Base-by-base conservation (phyloP, 2,329 filamentous ascomycete species). In the Penicillium sp. region DNA sequence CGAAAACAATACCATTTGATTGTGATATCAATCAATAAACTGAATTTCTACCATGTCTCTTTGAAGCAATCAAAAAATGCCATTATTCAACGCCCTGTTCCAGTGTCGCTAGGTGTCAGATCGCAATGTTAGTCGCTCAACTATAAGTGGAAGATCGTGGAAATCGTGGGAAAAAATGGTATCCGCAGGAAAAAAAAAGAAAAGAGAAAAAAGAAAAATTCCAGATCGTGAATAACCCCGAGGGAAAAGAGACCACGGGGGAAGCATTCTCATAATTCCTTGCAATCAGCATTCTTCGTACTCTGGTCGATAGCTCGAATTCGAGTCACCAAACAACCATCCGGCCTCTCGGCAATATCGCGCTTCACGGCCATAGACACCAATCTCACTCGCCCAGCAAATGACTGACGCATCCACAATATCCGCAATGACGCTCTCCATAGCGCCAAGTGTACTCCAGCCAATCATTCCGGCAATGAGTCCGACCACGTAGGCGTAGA, bases 401-500 rank as follows among this genome's bases (percentile, higher is more conserved):
- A 98, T 82, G 15, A 96, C 77, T 23, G 87, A 81, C 2, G 84
- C 88, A 63, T 95, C 88, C 3, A 95, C 77, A 35, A 95, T 88
- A 36, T 86, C 86, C 35, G 85, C 85, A 15, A 95, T 68, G 12
- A 94, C 84, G 10, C 87, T 85, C 60, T 95, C 89, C 76, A 94
- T 90, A 2, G 88, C 84, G 16, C 88, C 87, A 34, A 98, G 71
- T 1, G 96, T 82, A 4, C 86, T 88, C 81, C 92, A 98, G 6
- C 92, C 92, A 51, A 98, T 95, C 37, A 90, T 88, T 44, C 85
- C 87, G 11, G 92, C 92, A 50, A 96, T 83, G 46, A 98, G 65
- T 7, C 89, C 92, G 14, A 98, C 86, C 1, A 96, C 78, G 57
- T 96, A 98, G 2, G 90, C 92, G 61, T 98, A 98, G 15, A 92